phyloP scores from a whole-genome alignment of 108 stramenopile species.

The Cyclostephanos invisitatus region DNA sequence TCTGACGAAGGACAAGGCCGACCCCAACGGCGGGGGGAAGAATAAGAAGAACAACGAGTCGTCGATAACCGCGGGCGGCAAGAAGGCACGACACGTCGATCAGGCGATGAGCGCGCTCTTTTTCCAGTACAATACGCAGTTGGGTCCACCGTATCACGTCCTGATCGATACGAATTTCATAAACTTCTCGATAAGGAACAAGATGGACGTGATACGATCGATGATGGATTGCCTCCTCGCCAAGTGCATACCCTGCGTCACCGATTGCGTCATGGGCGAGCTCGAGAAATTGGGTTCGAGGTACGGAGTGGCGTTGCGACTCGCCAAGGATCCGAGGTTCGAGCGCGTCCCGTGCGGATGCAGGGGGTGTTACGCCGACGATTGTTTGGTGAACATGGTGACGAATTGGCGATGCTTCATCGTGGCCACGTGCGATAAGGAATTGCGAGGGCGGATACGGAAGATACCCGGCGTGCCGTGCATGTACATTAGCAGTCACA shows the following conservation, averaged over 20 bases:
- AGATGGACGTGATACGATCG: conserved; percentile 95
- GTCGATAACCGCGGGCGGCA: conserved; percentile 28
- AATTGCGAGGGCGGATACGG: conserved; percentile 92
- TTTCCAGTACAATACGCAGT: conserved; percentile 96
- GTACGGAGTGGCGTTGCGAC: conserved; percentile 93
- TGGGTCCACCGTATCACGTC: conserved; percentile 98
- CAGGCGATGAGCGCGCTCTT: conserved; percentile 91
- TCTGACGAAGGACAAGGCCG: conserved; percentile 55
- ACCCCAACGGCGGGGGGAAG: conserved; percentile 31
- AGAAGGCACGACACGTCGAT: conserved; percentile 80
- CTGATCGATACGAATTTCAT: conserved; percentile 99
- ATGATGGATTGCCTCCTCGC: conserved; percentile 99
- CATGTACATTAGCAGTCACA: conserved; percentile 97
- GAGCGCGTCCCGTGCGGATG: conserved; percentile 91
- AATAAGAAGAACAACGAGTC: no score
- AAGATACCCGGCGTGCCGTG: conserved; percentile 99
- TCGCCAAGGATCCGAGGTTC: conserved; percentile 98
- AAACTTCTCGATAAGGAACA: conserved; percentile 98
- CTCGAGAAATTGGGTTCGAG: conserved; percentile 97
- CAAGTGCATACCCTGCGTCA: conserved; percentile 97
- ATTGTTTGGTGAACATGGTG: conserved; percentile 79
- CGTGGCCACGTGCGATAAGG: conserved; percentile 99
- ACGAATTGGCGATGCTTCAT: conserved; percentile 96
- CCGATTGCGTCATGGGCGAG: conserved; percentile 99
- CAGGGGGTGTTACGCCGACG: conserved; percentile 97